Base-by-base conservation (phyloP, 1,139 yeast genomes). In the Kluyveromyces sp. region DNA sequence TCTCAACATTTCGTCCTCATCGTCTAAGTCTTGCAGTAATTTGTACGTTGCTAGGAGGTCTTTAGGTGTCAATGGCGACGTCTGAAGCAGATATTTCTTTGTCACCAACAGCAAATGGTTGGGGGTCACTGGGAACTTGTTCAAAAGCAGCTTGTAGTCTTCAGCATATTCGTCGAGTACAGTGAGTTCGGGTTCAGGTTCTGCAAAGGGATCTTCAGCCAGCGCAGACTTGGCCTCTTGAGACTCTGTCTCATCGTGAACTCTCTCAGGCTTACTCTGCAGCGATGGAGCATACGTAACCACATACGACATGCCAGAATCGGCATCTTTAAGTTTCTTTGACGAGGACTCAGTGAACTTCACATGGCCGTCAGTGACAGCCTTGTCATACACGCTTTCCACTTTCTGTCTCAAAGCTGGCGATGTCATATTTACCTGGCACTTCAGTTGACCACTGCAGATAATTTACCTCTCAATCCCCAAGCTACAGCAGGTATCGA, bases 51-150 rank as follows among this genome's bases (percentile, higher is more conserved):
- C 77, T 35, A 67, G 61, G 47, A 92, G 69, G 55, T 89, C 96
- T 13, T 65, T 57, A 15, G 87, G 84, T 13, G 78, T 71, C 48
- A 92, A 67, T 7, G 95, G 83, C 0, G 85, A 69, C 30, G 74
- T 72, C 63, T 92, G 97, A 2, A 83, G 71, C 52, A 75, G 74
- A 63, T 80, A 83, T 42, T 78, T 73, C 49, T 77, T 82, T 2
- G 97, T 87, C 11, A 89, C 77, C 43, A 88, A 57, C 66, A 92
- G 68, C 48, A 86, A 74, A 60, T 92, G 98, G 55, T 78, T 74
- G 33, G 87, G 78, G 4, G 83, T 77, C 33, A 88, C 83, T 1
- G 96, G 95, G 63, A 74, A 92, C 63, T 89, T 89, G 69, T 92
- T 92, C 53, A 86, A 72, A 3, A 89, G 78, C 26, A 89, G 63